Evolutionary conservation across 371 early-diverging fungal species (phyloP), one percentile per base, ranked within the genome.

Genomic region (Mortierella sp.): DNA sequence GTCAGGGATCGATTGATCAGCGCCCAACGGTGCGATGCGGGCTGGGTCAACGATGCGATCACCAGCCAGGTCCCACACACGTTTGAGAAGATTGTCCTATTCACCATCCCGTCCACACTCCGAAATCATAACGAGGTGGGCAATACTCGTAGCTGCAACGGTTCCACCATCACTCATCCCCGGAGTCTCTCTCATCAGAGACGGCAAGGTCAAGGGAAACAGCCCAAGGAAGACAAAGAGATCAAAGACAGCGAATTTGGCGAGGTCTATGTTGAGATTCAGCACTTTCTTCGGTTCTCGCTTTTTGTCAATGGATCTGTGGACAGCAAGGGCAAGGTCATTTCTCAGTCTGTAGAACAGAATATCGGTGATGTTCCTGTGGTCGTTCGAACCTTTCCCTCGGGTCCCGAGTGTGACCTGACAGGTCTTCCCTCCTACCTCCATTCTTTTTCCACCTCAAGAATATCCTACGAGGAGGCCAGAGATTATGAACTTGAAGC

Each of bases 201-300:
- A 37, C 3, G 37, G 9, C 37, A 68, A 45, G 29, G 67, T 62
- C 46, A 72, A 64, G 63, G 68, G 56, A 55, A 60, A 14, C 70
- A 66, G 7, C 50, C 70, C n/a, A 66, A 79, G 61, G 70, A 70
- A 57, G 67, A 72, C 12, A 21, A 45, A 37, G 60, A 68, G 16
- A 69, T 69, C 62, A 57, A 61, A 55, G 80, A 80, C 45, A 57
- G 66, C 14, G 80, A 80, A 26, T 80, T 72, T 60, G 80, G 74
- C 6, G 74, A 69, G 61, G 43, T 80, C 44, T 47, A 57, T 18
- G 64, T 80, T 45, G 80, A 80, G 65, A 48, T 80, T 21, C 80
- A 80, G 53, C 80, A 80, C 52, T 80, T 80, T 64, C 69, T 80
- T 30, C 80, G 80, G 53, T 80, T 72, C 51, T 80, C 80, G 21